phyloP scores from a whole-genome alignment of 2,329 filamentous ascomycete genomes.

The Penicillium italicum region DNA sequence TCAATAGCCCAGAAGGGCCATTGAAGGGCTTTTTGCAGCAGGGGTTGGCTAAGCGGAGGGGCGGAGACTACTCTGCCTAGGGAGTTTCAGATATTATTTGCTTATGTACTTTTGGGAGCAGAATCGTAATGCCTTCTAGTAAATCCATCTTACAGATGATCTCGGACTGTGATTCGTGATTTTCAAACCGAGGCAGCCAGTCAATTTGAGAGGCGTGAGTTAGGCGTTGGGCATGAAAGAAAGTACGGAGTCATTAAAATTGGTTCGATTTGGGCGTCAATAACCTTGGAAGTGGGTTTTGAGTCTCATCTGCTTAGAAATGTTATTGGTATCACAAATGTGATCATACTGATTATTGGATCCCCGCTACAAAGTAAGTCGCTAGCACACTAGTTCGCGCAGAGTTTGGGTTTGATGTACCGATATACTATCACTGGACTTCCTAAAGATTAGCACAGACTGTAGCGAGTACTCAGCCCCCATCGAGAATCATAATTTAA shows the following conservation, averaged over 20 bases:
- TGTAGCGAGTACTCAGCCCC: conserved; percentile 3
- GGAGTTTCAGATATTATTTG: conserved; percentile 7
- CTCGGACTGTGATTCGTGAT: not conserved
- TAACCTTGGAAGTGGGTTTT: conserved; percentile 8
- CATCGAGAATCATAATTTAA: not conserved
- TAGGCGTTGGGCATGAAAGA: conserved; percentile 26
- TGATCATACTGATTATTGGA: conserved; percentile 1
- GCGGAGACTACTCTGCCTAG: not conserved
- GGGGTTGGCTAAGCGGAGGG: not conserved
- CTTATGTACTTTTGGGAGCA: not conserved
- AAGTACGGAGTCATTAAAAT: conserved; percentile 7
- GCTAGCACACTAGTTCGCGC: not conserved
- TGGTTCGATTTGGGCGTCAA: conserved; percentile 17
- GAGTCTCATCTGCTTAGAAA: conserved; percentile 4
- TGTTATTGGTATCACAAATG: not conserved
- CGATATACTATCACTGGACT: not conserved
- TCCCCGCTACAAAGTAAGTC: not conserved
- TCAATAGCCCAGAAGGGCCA: not conserved
- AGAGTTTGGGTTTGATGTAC: conserved; percentile 3
- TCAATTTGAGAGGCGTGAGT: conserved; percentile 12
- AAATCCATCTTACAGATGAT: not conserved
- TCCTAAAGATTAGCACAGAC: conserved; percentile 3
- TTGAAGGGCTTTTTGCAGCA: not conserved
- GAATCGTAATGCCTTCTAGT: not conserved
- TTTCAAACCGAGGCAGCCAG: conserved; percentile 1